A percentile compares a stretch with the other conserved stretches of the same genome.
phyloP scores from a whole-genome alignment of 1,139 yeast species.

The Casaregolazyma suthepensis region DNA sequence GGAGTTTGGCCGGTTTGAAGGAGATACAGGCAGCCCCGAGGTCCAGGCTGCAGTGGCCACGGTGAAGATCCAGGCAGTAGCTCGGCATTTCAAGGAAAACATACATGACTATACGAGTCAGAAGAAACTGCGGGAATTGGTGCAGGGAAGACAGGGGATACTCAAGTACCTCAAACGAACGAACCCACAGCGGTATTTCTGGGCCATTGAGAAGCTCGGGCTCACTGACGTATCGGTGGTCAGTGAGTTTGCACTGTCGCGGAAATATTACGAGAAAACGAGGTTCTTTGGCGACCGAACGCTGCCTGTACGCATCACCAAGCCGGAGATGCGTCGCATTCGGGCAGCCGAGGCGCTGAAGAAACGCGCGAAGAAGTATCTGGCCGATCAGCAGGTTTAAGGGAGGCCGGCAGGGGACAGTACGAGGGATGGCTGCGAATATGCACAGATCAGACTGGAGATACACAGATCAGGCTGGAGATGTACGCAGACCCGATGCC shows the following conservation, averaged over 20 bases:
- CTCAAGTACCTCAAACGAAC: conserved; percentile 75
- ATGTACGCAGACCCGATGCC: too few species aligned
- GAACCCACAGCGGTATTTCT: conserved; percentile 74
- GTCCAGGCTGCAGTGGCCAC: conserved; percentile 93
- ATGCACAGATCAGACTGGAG: too few species aligned
- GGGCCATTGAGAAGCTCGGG: conserved; percentile 83
- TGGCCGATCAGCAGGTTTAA: conserved; percentile 12
- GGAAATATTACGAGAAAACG: conserved; percentile 77
- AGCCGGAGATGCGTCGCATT: conserved; percentile 27
- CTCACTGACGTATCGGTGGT: conserved; percentile 73
- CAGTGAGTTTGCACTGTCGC: conserved; percentile 78
- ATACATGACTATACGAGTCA: conserved; percentile 70
- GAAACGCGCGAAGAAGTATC: conserved; percentile 26
- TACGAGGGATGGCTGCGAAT: too few species aligned
- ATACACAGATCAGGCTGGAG: too few species aligned
- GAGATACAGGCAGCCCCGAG: conserved; percentile 93
- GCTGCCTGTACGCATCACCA: conserved; percentile 26
- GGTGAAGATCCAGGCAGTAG: conserved; percentile 69
- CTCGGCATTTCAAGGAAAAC: conserved; percentile 65
- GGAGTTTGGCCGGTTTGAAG: conserved; percentile 77
- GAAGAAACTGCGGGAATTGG: conserved; percentile 69
- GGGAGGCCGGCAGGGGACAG: too few species aligned
- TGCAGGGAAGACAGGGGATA: conserved; percentile 81
- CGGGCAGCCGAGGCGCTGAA: conserved; percentile 23
- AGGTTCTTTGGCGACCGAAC: conserved; percentile 64